phyloP scores from a whole-genome alignment of 2,329 filamentous ascomycete genomes.

The Trichoderma koningiopsis region DNA sequence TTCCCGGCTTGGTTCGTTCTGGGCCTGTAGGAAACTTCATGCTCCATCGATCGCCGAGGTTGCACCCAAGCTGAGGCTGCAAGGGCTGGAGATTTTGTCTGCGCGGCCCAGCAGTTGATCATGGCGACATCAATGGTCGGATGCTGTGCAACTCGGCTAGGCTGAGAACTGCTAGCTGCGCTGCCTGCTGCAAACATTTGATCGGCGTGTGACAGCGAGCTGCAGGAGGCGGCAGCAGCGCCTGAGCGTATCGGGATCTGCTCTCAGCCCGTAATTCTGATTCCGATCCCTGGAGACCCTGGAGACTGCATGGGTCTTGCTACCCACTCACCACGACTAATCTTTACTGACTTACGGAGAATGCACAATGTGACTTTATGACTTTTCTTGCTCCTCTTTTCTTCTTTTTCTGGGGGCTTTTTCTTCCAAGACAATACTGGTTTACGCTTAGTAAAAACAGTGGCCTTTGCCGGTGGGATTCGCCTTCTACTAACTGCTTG shows the following conservation, averaged over 20 bases:
- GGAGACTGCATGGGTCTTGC: slow-evolving; percentile 40
- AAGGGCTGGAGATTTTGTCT: neutral
- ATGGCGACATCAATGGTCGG: neutral
- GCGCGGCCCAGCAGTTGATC: neutral
- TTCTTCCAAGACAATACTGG: neutral
- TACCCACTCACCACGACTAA: neutral
- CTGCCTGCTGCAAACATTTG: neutral
- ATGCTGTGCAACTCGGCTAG: neutral
- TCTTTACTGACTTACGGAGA: neutral
- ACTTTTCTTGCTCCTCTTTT: neutral
- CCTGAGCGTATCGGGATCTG: neutral
- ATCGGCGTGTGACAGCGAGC: neutral
- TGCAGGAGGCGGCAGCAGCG: neutral
- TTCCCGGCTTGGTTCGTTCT: neutral
- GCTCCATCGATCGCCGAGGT: neutral
- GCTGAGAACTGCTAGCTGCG: neutral
- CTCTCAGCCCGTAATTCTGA: neutral
- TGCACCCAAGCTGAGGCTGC: neutral
- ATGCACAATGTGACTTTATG: neutral
- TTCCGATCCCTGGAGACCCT: slow-evolving; percentile 62
- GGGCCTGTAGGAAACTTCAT: neutral
- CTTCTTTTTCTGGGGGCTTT: neutral
- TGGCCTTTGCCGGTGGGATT: neutral
- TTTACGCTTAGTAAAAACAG: neutral
- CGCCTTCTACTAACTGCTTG: neutral